A percentile compares a stretch with the other conserved stretches of the same genome.
phyloP scores from a whole-genome alignment of 1,284 basidiomycete species.

The Neotropicomus parvogracilis region DNA sequence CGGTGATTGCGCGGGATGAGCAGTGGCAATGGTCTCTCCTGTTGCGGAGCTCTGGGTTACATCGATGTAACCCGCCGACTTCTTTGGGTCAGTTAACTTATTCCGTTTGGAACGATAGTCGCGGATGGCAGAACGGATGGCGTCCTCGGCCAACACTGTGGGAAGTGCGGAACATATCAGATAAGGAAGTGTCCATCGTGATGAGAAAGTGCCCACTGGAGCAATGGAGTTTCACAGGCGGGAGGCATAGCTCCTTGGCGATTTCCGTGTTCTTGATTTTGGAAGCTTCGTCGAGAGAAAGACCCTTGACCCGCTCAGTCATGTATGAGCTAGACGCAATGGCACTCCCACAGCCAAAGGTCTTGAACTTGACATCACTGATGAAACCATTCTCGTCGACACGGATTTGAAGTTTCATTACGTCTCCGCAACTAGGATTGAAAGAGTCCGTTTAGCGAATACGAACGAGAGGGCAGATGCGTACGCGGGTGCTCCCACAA shows the following conservation, averaged over 20 bases:
- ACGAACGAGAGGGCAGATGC: slow-evolving; percentile 36
- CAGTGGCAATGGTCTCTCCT: slow-evolving; percentile 63
- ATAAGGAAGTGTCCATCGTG: slow-evolving; percentile 10
- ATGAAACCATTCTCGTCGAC: slow-evolving; percentile 95
- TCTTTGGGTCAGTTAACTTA: slow-evolving; percentile 48
- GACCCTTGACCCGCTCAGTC: slow-evolving; percentile 96
- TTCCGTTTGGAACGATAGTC: slow-evolving; percentile 84
- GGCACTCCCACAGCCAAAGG: slow-evolving; percentile 94
- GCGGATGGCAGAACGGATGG: slow-evolving; percentile 92
- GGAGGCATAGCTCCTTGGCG: slow-evolving; percentile 92
- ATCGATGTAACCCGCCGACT: slow-evolving; percentile 71
- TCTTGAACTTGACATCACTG: slow-evolving; percentile 98
- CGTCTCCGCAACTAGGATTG: slow-evolving; percentile 72
- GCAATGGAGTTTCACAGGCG: slow-evolving; percentile 94
- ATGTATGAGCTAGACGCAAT: slow-evolving; percentile 97
- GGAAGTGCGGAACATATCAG: slow-evolving; percentile 21
- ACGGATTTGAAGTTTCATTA: slow-evolving; percentile 99
- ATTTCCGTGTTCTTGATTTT: slow-evolving; percentile 99
- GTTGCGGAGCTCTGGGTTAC: slow-evolving; percentile 68
- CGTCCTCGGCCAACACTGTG: slow-evolving; percentile 94
- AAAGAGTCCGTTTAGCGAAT: slow-evolving; percentile 12
- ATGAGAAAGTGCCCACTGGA: slow-evolving; percentile 56
- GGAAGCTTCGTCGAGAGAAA: slow-evolving; percentile 91
- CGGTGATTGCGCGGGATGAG: slow-evolving; percentile 47
- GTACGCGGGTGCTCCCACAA: slow-evolving; percentile 96